A percentile compares a stretch with the other conserved stretches of the same genome.
These are phyloP conservation scores for Colletotrichum sp. DNA, from an alignment of 2,329 filamentous ascomycete genomes.

Conservation along the genomic window DNA sequence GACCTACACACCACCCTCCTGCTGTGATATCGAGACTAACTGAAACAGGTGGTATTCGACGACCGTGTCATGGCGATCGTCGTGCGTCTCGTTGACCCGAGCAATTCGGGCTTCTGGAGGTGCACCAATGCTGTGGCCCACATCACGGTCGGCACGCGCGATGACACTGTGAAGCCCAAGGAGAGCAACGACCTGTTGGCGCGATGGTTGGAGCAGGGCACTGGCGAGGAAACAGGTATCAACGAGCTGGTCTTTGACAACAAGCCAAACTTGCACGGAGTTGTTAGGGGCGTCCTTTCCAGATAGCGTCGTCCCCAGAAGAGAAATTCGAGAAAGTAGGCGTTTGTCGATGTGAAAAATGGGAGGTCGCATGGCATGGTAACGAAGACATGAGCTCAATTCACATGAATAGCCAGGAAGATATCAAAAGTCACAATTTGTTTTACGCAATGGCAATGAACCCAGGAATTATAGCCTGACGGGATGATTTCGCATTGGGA, in stretches of 20 bases:
- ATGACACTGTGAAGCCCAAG: conserved; percentile 79
- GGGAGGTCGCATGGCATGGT: background rate
- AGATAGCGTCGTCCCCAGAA: conserved; percentile 34
- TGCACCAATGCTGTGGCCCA: conserved; percentile 83
- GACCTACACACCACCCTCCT: conserved; percentile 8
- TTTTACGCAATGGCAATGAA: background rate
- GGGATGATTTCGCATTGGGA: no score
- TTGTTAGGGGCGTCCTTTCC: conserved; percentile 53
- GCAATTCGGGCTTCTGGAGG: conserved; percentile 56
- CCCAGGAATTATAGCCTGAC: no score
- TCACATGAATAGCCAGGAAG: background rate
- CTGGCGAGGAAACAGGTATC: conserved; percentile 47
- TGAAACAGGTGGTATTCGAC: conserved; percentile 75
- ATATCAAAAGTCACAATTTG: background rate
- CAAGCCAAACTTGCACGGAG: conserved; percentile 51
- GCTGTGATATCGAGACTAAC: background rate
- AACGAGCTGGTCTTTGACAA: conserved; percentile 54
- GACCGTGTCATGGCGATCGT: conserved; percentile 90
- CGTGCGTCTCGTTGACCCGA: conserved; percentile 69
- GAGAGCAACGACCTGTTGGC: conserved; percentile 89
- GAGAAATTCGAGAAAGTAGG: background rate
- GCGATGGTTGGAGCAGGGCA: conserved; percentile 70
- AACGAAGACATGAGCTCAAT: background rate
- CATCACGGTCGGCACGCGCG: conserved; percentile 85
- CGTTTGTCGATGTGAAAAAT: background rate